A percentile compares a stretch with the other conserved stretches of the same genome.
Evolutionary conservation across 176 grass and related monocot genomes (phyloP).

Genomic region (Lolium multiflorum): DNA sequence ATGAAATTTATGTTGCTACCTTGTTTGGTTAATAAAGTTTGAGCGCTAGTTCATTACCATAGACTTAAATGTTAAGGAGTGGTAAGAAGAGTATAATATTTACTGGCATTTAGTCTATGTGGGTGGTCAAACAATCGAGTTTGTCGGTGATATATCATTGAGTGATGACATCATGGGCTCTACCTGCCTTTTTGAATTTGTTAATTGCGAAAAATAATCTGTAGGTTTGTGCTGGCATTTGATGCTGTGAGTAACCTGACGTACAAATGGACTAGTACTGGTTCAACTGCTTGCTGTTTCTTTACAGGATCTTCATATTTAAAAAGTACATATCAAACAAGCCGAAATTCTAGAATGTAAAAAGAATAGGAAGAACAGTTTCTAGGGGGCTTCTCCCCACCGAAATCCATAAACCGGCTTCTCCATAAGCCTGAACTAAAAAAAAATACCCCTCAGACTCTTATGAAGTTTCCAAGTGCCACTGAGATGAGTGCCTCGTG

Average conservation of each 20-base stretch:
- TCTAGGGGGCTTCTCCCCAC: too few species aligned
- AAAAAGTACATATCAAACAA: too few species aligned
- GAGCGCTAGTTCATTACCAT: slow-evolving; percentile 2
- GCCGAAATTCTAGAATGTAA: too few species aligned
- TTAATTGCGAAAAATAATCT: neutral
- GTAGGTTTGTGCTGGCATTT: slow-evolving; percentile 7
- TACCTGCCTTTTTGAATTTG: neutral
- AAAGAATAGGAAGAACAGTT: too few species aligned
- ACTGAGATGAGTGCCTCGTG: slow-evolving; percentile 15
- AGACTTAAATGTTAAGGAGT: neutral
- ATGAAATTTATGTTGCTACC: neutral
- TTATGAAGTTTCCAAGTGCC: slow-evolving; percentile 17
- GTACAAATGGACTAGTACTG: neutral
- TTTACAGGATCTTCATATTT: neutral
- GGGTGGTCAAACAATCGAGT: neutral
- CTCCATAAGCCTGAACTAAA: too few species aligned
- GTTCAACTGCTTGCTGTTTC: neutral
- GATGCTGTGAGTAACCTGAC: slow-evolving; percentile 3
- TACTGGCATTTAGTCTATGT: slow-evolving; percentile 3
- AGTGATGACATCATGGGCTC: neutral
- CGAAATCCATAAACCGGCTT: too few species aligned
- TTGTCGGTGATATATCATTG: neutral
- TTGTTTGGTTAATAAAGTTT: slow-evolving; percentile 11
- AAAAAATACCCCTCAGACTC: neutral
- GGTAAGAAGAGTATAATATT: neutral